A percentile compares a stretch with the other conserved stretches of the same genome.
Conservation (phyloP, 2,329 filamentous ascomycete genomes). For the Fusarium illudens region DNA sequence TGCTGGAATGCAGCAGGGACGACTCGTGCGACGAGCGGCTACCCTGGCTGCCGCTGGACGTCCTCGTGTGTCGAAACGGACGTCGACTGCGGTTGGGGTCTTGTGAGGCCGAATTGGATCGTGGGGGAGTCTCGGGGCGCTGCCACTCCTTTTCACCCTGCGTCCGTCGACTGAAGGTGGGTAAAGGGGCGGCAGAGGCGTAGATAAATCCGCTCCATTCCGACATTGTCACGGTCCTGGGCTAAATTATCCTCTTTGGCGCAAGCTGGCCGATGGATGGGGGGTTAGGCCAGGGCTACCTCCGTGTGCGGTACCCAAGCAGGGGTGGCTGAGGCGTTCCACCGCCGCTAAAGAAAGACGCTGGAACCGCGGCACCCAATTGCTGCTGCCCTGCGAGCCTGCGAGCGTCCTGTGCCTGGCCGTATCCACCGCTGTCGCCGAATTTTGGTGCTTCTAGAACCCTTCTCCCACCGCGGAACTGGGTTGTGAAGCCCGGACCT, state of each 20-base stretch:
- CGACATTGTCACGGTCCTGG: slow-evolving; percentile 41
- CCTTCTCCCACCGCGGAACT: slow-evolving; percentile 44
- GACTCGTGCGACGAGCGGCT: slow-evolving; percentile 43
- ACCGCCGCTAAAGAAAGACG: slow-evolving; percentile 33
- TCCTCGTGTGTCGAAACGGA: slow-evolving; percentile 36
- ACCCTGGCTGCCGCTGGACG: slow-evolving; percentile 41
- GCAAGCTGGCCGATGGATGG: slow-evolving; percentile 35
- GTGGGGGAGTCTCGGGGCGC: slow-evolving; percentile 34
- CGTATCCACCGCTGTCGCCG: slow-evolving; percentile 26
- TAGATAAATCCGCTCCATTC: slow-evolving; percentile 46
- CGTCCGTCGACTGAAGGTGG: slow-evolving; percentile 38
- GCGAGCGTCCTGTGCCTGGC: slow-evolving; percentile 26
- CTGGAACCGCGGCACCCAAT: slow-evolving; percentile 23
- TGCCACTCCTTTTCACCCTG: slow-evolving; percentile 43
- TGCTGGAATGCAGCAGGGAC: slow-evolving; percentile 42
- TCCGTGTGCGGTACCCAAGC: slow-evolving; percentile 26
- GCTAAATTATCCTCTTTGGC: slow-evolving; percentile 43
- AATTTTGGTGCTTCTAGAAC: slow-evolving; percentile 43
- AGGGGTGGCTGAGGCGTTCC: slow-evolving; percentile 36
- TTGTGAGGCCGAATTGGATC: slow-evolving; percentile 31
- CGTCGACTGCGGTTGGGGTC: slow-evolving; percentile 30
- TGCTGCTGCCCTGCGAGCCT: slow-evolving; percentile 11
- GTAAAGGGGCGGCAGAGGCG: slow-evolving; percentile 44
- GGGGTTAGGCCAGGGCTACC: slow-evolving; percentile 25
- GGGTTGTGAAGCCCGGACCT: slow-evolving; percentile 33